Base-by-base conservation (phyloP, 176 grass and related monocot genomes). In the Triticum monococcum region DNA sequence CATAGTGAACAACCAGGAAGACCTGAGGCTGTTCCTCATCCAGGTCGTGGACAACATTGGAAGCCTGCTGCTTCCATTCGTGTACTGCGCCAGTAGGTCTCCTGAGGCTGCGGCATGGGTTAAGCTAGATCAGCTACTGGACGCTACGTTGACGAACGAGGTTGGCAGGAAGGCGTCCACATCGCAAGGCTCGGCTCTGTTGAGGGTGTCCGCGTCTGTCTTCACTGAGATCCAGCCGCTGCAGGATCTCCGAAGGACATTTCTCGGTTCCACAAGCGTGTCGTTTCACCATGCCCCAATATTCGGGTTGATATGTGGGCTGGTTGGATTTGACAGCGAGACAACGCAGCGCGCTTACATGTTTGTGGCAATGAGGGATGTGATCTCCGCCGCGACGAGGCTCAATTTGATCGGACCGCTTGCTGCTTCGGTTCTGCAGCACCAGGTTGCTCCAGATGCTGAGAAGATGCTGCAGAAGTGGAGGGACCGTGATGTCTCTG, bases 131-230 rank as follows among this genome's bases (percentile, higher is more conserved):
- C 92, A 81, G 41, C 69, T 98, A 71, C 86, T 96, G 48, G 93
- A 96, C 82, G 96, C 96, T 1, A 96, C 88, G 0, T 31, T 98
- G 59, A 98, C 96, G 0, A 98, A 98, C 11, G 96, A 96, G 87
- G 83, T 94, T 36, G 43, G 91, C 14, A 90, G 93, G 89, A 98
- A 94, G 67, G 91, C 93, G 2, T 96, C 93, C 2, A 33, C 79
- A 0, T 87, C 87, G 4, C 96, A 98, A 77, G 96, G 96, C 48
- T 94, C 88, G 2, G 96, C 96, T 54, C 83, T 98, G 38, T 56
- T 96, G 81, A 90, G 91, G 75, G 90, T 98, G 0, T 68, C 91
- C 7, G 86, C 91, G 0, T 95, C 93, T 14, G 88, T 98, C 41
- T 95, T 91, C 80, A 77, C 76, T 3, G 93, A 98, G 64, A 85